Evolutionary conservation across 2,329 filamentous ascomycete genomes (phyloP), one percentile per base, ranked within the genome.

Genomic region (Penicillium italicum): DNA sequence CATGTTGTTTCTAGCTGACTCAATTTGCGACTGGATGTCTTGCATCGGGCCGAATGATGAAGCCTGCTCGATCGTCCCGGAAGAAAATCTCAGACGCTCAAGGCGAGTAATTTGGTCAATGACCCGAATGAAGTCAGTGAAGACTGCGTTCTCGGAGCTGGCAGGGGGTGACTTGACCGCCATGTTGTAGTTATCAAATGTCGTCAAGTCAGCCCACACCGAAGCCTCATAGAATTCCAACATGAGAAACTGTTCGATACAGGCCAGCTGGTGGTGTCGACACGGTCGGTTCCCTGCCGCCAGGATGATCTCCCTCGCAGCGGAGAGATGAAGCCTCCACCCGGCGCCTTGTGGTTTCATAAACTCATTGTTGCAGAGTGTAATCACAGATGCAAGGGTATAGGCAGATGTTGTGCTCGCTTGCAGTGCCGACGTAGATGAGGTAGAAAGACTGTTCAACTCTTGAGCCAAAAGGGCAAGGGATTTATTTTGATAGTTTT

Each of bases 361-460:
- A 48, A 65, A 60, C 22, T 65, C 62, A 14, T 59, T 52, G 20
- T 65, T 65, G 49, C 61, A 65, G 11, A 64, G 60, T 26, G 62
- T 46, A 30, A 64, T 50, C 16, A 62, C 60, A 14, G 62, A 62
- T 28, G 62, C 62, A 12, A 65, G 45, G 18, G 59, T 46, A 7
- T 45, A 47, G 8, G 53, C 42, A 8, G 53, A 55, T 14, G 47
- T 52, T 20, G 53, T 42, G 12, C 34, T 46, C 6, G 43, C 11
- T 34, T 51, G 14, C n/a, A 42, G 18, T 12, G 38, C n/a, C 4
- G 36, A 43, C 1, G 26, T 16, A 5, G 43, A 30, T 1, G 55
- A 37, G 6, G 18, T 22, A 22, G 44, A 54, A 40, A 58, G 47
- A 6, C 20, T 24, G 11, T 43, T 51, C 10, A 58, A 30, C 31